Evolutionary conservation across 176 grass and related monocot species (phyloP), one percentile per base, ranked within the genome.

Genomic region (Lolium rigidum): DNA sequence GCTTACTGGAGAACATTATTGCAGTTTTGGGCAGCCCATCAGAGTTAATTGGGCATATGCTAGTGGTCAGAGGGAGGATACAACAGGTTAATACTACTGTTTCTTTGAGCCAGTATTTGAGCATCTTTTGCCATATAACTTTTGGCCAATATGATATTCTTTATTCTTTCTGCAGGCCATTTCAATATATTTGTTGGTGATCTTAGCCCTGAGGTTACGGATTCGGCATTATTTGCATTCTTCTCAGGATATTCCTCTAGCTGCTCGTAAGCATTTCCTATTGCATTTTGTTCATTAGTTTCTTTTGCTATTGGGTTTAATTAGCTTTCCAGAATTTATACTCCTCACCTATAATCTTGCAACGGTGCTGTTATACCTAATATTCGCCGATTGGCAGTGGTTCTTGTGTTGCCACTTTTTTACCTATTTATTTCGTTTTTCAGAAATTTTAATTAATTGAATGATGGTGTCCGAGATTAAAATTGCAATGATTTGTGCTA

Each of bases 101-200:
- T 62, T 10, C 28, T 74, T 59, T 51, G 7, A 64, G 5, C 3
- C 38, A 79, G 18, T 38, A 51, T 64, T 70, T 20, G 68, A 7
- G 49, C 38, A 86, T 86, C 31, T 54, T 84, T 51, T 75, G 22
- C 13, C 20, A 62, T 70, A 62, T 70, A 67, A 17, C 37, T 68
- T 84, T 55, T 84, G 41, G 7, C 49, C 58, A 51, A 22, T 62
- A 51, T 51, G 2, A 22, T 86, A 73, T 70, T 86, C 54, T 11
- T 37, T 78, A 72, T 86, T 52, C 20, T 10, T 76, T 82, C 70
- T 64, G 24, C 80, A 97, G 94, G 84, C 26, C 94, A 97, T 65
- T 97, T 90, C 77, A 92, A 92, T 60, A 90, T 97, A 69, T 97
- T 97, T 90, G 92, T 97, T 79, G 94, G 94, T 54, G 94, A 97